These are phyloP conservation scores for Geranium rotundifolium DNA, from an alignment of 345 rosid species.

Conservation along the genomic window DNA sequence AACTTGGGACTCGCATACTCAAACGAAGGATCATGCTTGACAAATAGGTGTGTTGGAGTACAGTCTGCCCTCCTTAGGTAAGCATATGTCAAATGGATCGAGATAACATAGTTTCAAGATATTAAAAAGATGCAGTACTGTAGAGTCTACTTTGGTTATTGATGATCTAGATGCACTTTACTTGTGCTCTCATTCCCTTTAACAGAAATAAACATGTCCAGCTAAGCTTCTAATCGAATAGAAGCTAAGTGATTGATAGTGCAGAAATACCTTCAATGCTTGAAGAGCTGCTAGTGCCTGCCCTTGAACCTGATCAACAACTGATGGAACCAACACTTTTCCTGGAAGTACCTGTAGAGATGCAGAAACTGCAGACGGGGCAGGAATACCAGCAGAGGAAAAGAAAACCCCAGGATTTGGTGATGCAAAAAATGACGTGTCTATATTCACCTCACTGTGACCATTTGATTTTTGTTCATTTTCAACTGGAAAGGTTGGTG, in stretches of 20 bases:
- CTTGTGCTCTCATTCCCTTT: too few species aligned
- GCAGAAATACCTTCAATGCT: constrained; percentile 57
- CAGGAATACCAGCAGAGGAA: constrained; percentile 68
- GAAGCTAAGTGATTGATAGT: neutral
- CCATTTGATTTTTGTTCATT: constrained; percentile 20
- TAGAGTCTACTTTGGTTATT: too few species aligned
- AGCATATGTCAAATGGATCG: too few species aligned
- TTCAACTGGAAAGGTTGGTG: constrained; percentile 19
- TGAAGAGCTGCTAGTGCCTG: constrained; percentile 85
- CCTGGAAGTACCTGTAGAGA: constrained; percentile 62
- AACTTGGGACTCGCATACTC: too few species aligned
- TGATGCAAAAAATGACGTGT: constrained; percentile 21
- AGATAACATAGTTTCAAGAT: too few species aligned
- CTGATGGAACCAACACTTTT: constrained; percentile 67
- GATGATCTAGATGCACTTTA: too few species aligned
- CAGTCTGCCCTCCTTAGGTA: too few species aligned
- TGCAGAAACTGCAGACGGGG: constrained; percentile 60
- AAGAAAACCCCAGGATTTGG: constrained; percentile 25
- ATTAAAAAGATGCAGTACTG: too few species aligned
- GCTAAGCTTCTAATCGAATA: neutral
- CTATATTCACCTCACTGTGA: constrained; percentile 22
- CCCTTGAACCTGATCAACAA: constrained; percentile 80
- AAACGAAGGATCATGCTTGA: too few species aligned
- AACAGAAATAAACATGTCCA: too few species aligned
- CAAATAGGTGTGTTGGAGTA: too few species aligned